Base-by-base conservation (phyloP, 176 grass and related monocot species). In the Aegilops umbellulata region DNA sequence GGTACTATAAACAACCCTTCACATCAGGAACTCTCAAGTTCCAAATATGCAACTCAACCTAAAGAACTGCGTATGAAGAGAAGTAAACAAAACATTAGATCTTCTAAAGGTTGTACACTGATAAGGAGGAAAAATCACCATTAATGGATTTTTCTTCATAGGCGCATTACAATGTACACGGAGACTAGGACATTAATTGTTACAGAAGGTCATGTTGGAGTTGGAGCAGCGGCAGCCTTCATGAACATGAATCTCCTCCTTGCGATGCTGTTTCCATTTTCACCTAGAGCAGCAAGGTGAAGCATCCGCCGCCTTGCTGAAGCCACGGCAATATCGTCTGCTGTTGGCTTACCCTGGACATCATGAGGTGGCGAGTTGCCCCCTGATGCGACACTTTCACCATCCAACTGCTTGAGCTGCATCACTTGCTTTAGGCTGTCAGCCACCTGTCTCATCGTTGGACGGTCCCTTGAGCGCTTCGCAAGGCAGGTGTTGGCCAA, bases 221-320 rank as follows among this genome's bases (percentile, higher is more conserved):
- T 74, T 69, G 83, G 78, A 35, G 84, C 53, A 79, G 87, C 73
- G 2, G 71, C 77, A 83, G 81, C 79, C 60, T 64, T 89, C 89
- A 93, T 91, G 27, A 89, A 10, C 81, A 89, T 79, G 79, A 93
- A 88, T 89, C 91, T 95, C 82, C 94, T 93, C 78, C 60, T 89
- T 3, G 58, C 86, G 77, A 88, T 47, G 71, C 57, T 80, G 77
- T 91, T 89, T 70, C 86, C 86, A 88, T 77, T 91, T 84, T 95
- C 91, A 62, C 88, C 81, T 66, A 93, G 69, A 24, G 90, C 92
- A 67, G 88, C 89, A 20, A 95, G 89, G 80, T 93, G 94, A 86
- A 95, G 81, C 91, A 95, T 95, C 83, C 91, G 81, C n/a, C 89
- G 57, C 74, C 86, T 89, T 57, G 86, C 88, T 10, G 94, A 91